Conservation (phyloP, 1,284 basidiomycete species). For the Ganoderma boninense region DNA sequence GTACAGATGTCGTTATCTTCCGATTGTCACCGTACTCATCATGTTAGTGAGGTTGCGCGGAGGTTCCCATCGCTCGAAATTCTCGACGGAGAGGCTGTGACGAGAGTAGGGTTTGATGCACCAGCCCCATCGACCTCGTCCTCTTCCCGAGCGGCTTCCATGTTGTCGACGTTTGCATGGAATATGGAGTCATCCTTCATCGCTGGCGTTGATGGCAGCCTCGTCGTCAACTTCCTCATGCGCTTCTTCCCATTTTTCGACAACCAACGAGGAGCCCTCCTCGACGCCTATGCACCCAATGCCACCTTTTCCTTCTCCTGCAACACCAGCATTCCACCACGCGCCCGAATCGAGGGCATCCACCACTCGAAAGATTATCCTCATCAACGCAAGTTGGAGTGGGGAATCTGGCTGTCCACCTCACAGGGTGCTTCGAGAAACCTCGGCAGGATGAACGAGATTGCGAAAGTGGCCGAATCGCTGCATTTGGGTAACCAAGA, state of each 20-base stretch:
- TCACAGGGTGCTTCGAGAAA: slow-evolving; percentile 77
- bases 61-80: slow-evolving; percentile 77
- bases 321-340: slow-evolving; percentile 83
- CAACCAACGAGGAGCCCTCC: slow-evolving; percentile 71
- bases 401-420: slow-evolving; percentile 73
- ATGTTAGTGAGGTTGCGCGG: slow-evolving; percentile 71
- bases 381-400: slow-evolving; percentile 83
- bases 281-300: slow-evolving; percentile 81
- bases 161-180: slow-evolving; percentile 73
- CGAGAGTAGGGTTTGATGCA: slow-evolving; percentile 76
- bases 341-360: slow-evolving; percentile 72
- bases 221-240: slow-evolving; percentile 81
- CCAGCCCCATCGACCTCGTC: slow-evolving; percentile 48
- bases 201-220: slow-evolving; percentile 72
- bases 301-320: slow-evolving; percentile 91
- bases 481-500: slow-evolving; percentile 80
- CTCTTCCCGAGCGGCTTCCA: slow-evolving; percentile 41
- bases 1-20: slow-evolving; percentile 49
- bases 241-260: slow-evolving; percentile 91
- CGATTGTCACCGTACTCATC: slow-evolving; percentile 11
- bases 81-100: slow-evolving; percentile 79
- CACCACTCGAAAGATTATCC: slow-evolving; percentile 71
- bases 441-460: slow-evolving; percentile 69
- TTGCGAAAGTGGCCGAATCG: slow-evolving; percentile 71
- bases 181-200: slow-evolving; percentile 81